These are phyloP conservation scores for Huntiella bhutanensis DNA, from an alignment of 2,329 filamentous ascomycete species.

Conservation along the genomic window DNA sequence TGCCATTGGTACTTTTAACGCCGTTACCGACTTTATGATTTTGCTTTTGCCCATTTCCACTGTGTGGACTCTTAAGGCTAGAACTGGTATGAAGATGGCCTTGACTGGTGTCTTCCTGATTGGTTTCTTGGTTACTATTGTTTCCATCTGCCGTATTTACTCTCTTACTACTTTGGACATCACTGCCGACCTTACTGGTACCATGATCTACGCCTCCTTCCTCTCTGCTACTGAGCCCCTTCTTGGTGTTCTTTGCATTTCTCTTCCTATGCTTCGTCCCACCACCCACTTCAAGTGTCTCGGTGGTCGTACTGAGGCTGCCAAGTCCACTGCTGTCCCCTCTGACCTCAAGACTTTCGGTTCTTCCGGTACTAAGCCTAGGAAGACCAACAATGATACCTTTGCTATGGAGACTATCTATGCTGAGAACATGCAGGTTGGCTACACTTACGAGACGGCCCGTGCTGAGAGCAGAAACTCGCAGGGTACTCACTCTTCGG, in stretches of 20 bases:
- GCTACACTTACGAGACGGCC: constrained; percentile 6
- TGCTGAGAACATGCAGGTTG: constrained; percentile 10
- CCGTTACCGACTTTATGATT: constrained; percentile 21
- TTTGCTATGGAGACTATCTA: constrained; percentile 11
- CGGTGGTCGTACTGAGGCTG: constrained; percentile 5
- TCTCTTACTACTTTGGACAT: constrained; percentile 15
- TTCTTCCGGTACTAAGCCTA: constrained; percentile 5
- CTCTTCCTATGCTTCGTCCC: constrained; percentile 14
- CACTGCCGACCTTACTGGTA: constrained; percentile 13
- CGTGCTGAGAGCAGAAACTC: constrained; percentile 10
- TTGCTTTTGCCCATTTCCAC: constrained; percentile 21
- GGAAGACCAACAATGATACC: constrained; percentile 1
- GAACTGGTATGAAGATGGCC: constrained; percentile 16
- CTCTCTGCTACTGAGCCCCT: constrained; percentile 14
- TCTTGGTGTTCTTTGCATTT: constrained; percentile 14
- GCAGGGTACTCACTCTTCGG: constrained; percentile 7
- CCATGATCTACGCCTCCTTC: constrained; percentile 15
- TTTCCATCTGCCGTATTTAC: constrained; percentile 14
- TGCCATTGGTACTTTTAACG: constrained; percentile 22
- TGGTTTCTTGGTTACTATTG: constrained; percentile 16
- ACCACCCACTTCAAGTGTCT: constrained; percentile 10
- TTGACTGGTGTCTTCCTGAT: constrained; percentile 17
- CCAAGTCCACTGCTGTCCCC: constrained; percentile 3
- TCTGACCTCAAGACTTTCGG: constrained; percentile 9
- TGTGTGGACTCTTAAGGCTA: constrained; percentile 20